phyloP scores from a whole-genome alignment of 2,329 filamentous ascomycete genomes.

The Gnomoniopsis smithogilvyi region DNA sequence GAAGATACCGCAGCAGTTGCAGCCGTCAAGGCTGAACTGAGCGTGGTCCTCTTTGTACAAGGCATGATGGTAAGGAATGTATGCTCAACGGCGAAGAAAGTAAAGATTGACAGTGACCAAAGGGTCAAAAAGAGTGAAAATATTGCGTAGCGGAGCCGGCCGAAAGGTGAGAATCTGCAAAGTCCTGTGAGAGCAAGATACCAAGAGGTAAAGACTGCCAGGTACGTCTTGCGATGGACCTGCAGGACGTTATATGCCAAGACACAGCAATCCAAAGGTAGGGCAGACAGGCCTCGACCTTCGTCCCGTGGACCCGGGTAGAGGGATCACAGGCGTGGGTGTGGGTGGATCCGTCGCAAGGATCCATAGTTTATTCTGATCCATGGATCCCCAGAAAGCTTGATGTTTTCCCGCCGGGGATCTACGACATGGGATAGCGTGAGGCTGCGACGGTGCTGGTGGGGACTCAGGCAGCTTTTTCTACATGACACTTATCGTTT shows the following conservation, averaged over 20 bases:
- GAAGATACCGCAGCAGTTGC: slow-evolving; percentile 10
- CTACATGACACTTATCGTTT: slow-evolving; percentile 3
- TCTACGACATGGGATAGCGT: background rate
- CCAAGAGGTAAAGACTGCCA: background rate
- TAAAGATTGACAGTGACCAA: slow-evolving; percentile 6
- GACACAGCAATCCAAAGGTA: background rate
- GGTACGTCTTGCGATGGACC: background rate
- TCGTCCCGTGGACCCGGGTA: background rate
- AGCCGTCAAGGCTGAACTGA: slow-evolving; percentile 14
- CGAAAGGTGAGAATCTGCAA: background rate
- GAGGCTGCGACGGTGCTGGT: background rate
- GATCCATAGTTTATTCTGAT: background rate
- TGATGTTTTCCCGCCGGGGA: background rate
- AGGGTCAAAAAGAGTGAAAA: background rate
- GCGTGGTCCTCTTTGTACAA: slow-evolving; percentile 7
- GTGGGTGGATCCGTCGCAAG: background rate
- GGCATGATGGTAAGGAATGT: slow-evolving; percentile 6
- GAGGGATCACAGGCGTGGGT: background rate
- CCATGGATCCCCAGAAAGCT: background rate
- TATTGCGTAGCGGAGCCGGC: background rate
- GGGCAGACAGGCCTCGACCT: background rate
- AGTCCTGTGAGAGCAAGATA: background rate
- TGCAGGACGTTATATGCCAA: background rate
- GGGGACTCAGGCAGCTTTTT: background rate
- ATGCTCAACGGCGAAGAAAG: background rate